phyloP scores from a whole-genome alignment of 2,329 filamentous ascomycete species.

The Neophaeococcomyces aloes region DNA sequence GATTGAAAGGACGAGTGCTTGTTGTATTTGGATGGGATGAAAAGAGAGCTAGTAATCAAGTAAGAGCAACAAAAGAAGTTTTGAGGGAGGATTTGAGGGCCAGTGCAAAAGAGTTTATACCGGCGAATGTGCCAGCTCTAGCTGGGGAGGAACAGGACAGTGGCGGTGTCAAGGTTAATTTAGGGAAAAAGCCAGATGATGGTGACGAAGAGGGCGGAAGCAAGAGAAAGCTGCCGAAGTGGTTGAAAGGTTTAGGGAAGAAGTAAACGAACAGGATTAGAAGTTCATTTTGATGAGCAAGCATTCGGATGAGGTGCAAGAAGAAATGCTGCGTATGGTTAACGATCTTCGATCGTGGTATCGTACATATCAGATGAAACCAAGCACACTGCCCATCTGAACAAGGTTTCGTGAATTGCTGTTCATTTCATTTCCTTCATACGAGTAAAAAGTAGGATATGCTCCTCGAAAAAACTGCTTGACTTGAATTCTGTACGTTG shows the following conservation, averaged over 20 bases:
- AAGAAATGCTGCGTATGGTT: no score
- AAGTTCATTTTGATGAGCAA: no score
- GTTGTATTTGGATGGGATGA: slow-evolving; percentile 65
- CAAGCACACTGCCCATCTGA: no score
- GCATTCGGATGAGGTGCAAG: no score
- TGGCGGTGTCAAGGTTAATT: slow-evolving; percentile 19
- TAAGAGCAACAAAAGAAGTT: slow-evolving; percentile 45
- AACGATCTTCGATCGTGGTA: no score
- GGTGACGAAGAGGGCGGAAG: slow-evolving; percentile 26
- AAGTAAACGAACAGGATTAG: slow-evolving; percentile 40
- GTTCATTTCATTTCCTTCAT: no score
- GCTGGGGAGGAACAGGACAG: slow-evolving; percentile 27
- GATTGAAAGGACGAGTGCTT: slow-evolving; percentile 59
- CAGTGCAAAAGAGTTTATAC: slow-evolving; percentile 56
- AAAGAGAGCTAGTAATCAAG: slow-evolving; percentile 48
- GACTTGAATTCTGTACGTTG: no score
- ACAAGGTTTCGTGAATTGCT: no score
- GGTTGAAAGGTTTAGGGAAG: slow-evolving; percentile 61
- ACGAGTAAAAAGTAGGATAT: no score
- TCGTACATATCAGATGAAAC: no score
- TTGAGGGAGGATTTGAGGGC: slow-evolving; percentile 51
- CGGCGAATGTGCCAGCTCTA: slow-evolving; percentile 34
- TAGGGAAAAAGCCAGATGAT: slow-evolving; percentile 28
- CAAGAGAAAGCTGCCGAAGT: slow-evolving; percentile 51
- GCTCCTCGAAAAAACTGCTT: no score